Percentiles rank a stretch among this genome's conserved stretches.
Evolutionary conservation across 371 early-diverging fungal genomes (phyloP).

Genomic region (Fennellomyces sp.): DNA sequence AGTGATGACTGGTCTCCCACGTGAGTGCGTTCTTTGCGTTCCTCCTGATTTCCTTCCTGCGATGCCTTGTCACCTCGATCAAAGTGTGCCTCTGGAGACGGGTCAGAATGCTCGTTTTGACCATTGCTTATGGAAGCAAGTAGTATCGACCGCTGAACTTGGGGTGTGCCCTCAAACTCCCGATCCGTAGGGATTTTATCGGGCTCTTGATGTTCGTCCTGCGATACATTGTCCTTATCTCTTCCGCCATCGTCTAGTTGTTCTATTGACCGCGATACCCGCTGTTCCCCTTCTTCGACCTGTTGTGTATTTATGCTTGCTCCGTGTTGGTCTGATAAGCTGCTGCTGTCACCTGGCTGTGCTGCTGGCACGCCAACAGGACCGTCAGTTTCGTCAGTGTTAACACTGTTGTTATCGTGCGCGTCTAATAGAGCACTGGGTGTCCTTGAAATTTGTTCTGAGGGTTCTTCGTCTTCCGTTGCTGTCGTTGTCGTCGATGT

Average conservation of each 20-base stretch:
- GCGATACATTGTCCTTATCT: slow-evolving; percentile 1
- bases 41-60: background rate
- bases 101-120: background rate
- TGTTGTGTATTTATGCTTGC: background rate
- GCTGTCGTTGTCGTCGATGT: slow-evolving; percentile 1
- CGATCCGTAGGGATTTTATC: background rate
- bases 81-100: background rate
- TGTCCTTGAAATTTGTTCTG: background rate
- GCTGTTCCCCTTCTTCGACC: slow-evolving; percentile 1
- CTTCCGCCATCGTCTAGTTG: background rate
- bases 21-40: background rate
- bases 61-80: background rate
- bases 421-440: background rate
- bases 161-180: background rate
- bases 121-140: background rate
- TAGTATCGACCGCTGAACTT: background rate
- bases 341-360: background rate
- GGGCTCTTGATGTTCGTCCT: slow-evolving; percentile 1
- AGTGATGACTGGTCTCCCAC: background rate
- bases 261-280: background rate
- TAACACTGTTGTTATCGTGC: background rate
- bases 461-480: background rate
- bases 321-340: background rate
- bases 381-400: background rate
- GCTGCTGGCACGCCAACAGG: too few species aligned